These are phyloP conservation scores for Fusarium buxicola DNA, from an alignment of 2,329 filamentous ascomycete species.

Conservation along the genomic window DNA sequence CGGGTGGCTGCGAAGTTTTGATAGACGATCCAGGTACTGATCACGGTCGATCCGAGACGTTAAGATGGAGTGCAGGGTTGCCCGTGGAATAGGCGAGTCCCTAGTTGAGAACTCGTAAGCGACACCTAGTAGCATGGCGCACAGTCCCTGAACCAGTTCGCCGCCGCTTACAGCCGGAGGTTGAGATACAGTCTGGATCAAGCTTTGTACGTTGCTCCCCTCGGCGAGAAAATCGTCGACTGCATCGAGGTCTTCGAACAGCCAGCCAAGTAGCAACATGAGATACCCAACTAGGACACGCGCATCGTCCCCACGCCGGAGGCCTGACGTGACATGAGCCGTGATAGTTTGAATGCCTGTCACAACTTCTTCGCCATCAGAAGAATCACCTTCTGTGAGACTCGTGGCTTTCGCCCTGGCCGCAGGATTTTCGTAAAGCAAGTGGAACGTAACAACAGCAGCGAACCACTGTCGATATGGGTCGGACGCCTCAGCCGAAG, in stretches of 20 bases:
- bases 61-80: constrained; percentile 83
- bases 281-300: constrained; percentile 86
- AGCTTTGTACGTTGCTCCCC: constrained; percentile 88
- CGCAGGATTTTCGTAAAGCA: constrained; percentile 82
- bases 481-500: constrained; percentile 73
- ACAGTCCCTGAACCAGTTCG: constrained; percentile 81
- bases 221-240: constrained; percentile 95
- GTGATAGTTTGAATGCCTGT: constrained; percentile 92
- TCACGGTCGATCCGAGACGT: constrained; percentile 83
- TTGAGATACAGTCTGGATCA: constrained; percentile 78
- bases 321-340: constrained; percentile 83
- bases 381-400: constrained; percentile 89
- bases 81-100: constrained; percentile 88
- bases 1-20: constrained; percentile 80
- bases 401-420: constrained; percentile 84
- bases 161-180: constrained; percentile 69
- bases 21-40: constrained; percentile 85
- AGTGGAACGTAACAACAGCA: constrained; percentile 84
- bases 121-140: constrained; percentile 85
- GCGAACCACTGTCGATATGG: constrained; percentile 94
- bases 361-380: constrained; percentile 91
- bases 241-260: constrained; percentile 91
- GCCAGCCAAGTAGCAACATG: constrained; percentile 88
- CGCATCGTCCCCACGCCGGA: constrained; percentile 81
- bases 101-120: constrained; percentile 98